Conservation (phyloP, 306 rosid species). For the Macrotyloma uniflorum region DNA sequence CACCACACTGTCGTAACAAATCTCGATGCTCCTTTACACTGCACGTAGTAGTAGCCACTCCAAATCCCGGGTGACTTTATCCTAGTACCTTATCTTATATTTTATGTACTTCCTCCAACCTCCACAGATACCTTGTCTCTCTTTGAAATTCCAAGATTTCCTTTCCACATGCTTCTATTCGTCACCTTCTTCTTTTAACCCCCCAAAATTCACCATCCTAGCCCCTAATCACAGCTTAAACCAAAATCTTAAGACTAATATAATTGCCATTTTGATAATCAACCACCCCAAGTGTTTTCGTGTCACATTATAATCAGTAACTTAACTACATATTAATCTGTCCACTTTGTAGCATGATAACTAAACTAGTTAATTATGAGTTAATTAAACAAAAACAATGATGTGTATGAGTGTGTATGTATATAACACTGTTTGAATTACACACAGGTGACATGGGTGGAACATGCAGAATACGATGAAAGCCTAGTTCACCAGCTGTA, state of each 20-base stretch:
- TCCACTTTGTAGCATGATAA: background rate
- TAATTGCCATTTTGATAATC: background rate
- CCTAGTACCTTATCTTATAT: constrained; percentile 31
- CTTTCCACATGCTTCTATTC: background rate
- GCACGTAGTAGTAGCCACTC: constrained; percentile 41
- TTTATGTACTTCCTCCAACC: constrained; percentile 33
- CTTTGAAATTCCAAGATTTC: constrained; percentile 23
- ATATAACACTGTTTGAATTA: background rate
- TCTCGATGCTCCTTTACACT: constrained; percentile 52
- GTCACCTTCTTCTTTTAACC: background rate
- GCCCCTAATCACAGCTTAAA: background rate
- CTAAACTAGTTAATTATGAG: background rate
- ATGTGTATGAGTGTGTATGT: background rate
- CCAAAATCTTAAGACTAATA: background rate
- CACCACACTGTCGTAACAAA: constrained; percentile 44
- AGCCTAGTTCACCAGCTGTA: constrained; percentile 80
- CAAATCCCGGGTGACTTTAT: constrained; percentile 39
- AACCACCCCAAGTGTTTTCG: background rate
- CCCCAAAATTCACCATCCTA: background rate
- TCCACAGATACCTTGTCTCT: constrained; percentile 39
- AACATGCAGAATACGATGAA: constrained; percentile 91
- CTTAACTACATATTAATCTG: background rate
- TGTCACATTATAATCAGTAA: background rate
- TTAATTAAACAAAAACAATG: background rate
- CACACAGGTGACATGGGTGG: constrained; percentile 95